Conservation (phyloP, 176 grass and related monocot species). For the Musa schizocarpa region DNA sequence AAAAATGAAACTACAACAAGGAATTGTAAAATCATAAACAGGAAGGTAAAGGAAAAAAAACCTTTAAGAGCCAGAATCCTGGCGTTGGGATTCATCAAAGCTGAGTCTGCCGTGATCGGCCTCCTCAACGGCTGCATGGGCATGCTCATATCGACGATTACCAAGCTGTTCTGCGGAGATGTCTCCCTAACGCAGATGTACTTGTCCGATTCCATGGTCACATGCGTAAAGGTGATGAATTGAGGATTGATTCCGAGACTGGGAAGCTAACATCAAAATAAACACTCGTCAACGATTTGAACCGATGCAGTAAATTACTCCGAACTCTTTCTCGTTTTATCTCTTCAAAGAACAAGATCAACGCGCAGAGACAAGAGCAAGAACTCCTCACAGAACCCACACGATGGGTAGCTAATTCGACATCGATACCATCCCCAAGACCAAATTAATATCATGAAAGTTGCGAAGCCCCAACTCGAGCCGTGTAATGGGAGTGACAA, state of each 20-base stretch:
- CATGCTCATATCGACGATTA: slow-evolving; percentile 96
- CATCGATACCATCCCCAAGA: too few relatives aligned
- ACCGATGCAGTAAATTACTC: too few relatives aligned
- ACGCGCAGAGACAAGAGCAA: neutral
- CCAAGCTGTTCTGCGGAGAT: slow-evolving; percentile 90
- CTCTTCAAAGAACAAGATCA: neutral
- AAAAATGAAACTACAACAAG: too few relatives aligned
- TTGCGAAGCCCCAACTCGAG: too few relatives aligned
- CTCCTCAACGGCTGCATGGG: slow-evolving; percentile 80
- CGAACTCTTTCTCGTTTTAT: too few relatives aligned
- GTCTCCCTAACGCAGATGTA: slow-evolving; percentile 99
- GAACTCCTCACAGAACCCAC: neutral
- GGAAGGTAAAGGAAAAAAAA: neutral
- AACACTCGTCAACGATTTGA: neutral
- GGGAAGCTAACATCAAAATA: slow-evolving; percentile 40
- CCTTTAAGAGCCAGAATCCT: slow-evolving; percentile 98
- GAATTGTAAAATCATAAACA: too few relatives aligned
- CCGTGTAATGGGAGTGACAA: too few relatives aligned
- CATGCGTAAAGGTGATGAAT: slow-evolving; percentile 97
- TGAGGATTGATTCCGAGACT: slow-evolving; percentile 90
- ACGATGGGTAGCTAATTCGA: too few relatives aligned
- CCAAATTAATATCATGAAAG: too few relatives aligned
- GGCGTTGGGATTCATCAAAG: slow-evolving; percentile 91
- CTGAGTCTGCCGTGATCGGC: slow-evolving; percentile 94
- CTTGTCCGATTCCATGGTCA: slow-evolving; percentile 97